Evolutionary conservation across 768 basidiomycete species (phyloP).

Genomic region (Suillus americanus): DNA sequence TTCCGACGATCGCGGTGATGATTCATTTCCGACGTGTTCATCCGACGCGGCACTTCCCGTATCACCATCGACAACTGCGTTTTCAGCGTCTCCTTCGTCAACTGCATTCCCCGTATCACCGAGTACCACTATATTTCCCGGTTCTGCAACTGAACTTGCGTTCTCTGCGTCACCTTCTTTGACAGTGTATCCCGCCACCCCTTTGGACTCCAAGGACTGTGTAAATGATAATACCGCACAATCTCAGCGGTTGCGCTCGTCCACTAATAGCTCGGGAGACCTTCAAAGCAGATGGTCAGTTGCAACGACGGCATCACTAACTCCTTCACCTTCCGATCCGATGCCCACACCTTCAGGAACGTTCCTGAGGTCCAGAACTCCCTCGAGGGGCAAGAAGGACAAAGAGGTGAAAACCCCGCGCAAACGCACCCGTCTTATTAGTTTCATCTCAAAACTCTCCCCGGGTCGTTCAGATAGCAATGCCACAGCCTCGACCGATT

Average conservation of each 20-base stretch:
- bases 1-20: neutral
- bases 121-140: conserved; percentile 2
- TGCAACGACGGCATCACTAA: conserved; percentile 30
- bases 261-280: neutral
- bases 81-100: conserved; percentile 10
- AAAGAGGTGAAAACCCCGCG: conserved; percentile 24
- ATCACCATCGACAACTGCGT: conserved; percentile 2
- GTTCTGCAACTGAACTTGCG: neutral
- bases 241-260: conserved; percentile 5
- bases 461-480: conserved; percentile 27
- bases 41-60: conserved; percentile 5
- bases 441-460: conserved; percentile 31
- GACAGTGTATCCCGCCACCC: conserved; percentile 12
- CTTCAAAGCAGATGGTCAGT: conserved; percentile 26
- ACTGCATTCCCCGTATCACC: conserved; percentile 6
- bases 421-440: conserved; percentile 33
- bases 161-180: conserved; percentile 6
- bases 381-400: conserved; percentile 19
- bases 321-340: conserved; percentile 17
- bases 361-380: conserved; percentile 11
- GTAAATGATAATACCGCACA: conserved; percentile 6
- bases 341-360: conserved; percentile 8
- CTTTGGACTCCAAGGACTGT: neutral
- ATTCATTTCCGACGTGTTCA: neutral
- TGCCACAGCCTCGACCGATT: conserved; percentile 13